Base-by-base conservation (phyloP, 1,284 basidiomycete species). In the Volvariella volvacea region DNA sequence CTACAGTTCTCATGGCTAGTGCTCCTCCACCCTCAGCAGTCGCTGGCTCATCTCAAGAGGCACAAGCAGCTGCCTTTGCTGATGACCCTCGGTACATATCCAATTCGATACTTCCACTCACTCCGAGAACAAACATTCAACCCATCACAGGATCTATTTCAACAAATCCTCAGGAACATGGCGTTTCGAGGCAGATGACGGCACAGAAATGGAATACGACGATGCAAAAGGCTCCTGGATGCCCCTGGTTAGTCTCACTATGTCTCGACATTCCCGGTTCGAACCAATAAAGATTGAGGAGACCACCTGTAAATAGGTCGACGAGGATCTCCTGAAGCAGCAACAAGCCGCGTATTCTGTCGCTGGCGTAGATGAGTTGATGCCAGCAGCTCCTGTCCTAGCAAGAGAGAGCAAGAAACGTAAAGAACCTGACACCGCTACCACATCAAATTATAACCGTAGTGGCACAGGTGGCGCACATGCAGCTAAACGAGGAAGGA, bases 301-400 rank as follows among this genome's bases (percentile, higher is more conserved):
- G 22, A 22, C 19, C 30, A 22, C 28, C 20, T n/a, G 20, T 45
- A 17, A 48, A 82, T 49, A 74, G 90, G 68, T 92, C 28, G 88
- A 91, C 53, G 90, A 93, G 50, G 87, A 89, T 49, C 70, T 87
- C 17, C 59, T 93, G 49, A 82, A 80, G 56, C 82, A 81, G 30
- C 93, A 97, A 60, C 94, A 96, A 66, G 90, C 89, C 2, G 92
- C 91, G 1, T 97, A 97, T 64, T 86, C 91, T 2, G 73, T 97
- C 1, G 74, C 73, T 22, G 94, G 92, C 12, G 89, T 96, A 4
- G 91, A 97, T 59, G 92, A 97, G 70, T 79, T 83, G 90, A 76
- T 82, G 1, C 89, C 92, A 20, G 88, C 88, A 19, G 88, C 86
- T 2, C 87, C 90, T 1, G 83, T 92, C 3, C 64, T 91, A 15